Base-by-base conservation (phyloP, 805 yeast genomes). In the Maudiozyma turicensis region DNA sequence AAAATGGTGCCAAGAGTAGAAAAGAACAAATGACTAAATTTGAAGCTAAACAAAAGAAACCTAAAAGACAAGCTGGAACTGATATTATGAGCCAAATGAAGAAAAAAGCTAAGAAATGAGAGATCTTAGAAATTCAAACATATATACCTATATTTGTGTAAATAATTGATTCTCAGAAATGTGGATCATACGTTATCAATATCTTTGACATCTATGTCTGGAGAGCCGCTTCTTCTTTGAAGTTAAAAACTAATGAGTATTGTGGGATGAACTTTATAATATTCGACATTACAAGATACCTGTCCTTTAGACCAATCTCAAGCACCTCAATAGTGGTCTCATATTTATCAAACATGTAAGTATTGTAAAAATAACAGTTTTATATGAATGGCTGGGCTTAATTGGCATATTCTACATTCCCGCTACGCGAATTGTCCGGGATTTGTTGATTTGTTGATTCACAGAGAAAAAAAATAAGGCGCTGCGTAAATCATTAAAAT, bases 1-100 rank as follows among this genome's bases (percentile, higher is more conserved):
- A 69, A 28, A 56, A 68, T 14, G 99, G 98, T 1, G 80, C 71
- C 3, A 73, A 72, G 46, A 88, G 86, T 52, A 74, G 98, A 50
- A 75, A 74, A 14, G 88, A 81, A 52, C 88, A 85, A 50, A 65
- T 77, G 55, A 75, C 74, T 41, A 84, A 86, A 63, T 81, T 74
- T 51, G 84, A 81, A 52, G 78, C 71, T 53, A 84, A 83, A 58
- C 65, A 62, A 55, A 70, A 62, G 45, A 65, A 65, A 47, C 59
- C 58, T 7, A 52, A 53, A n/a, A 55, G 60, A 43, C 52, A 55
- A 42, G 50, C 45, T 26, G 52, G 47, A 7, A 32, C 43, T 13
- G 50, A 47, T 45, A 59, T 60, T 14, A 40, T 54, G n/a, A 40
- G 56, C 9, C 61, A 56, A 49, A 40, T 61, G 43, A 44, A 48